Evolutionary conservation across 2,329 filamentous ascomycete genomes (phyloP).

Genomic region (Clonostachys solani): DNA sequence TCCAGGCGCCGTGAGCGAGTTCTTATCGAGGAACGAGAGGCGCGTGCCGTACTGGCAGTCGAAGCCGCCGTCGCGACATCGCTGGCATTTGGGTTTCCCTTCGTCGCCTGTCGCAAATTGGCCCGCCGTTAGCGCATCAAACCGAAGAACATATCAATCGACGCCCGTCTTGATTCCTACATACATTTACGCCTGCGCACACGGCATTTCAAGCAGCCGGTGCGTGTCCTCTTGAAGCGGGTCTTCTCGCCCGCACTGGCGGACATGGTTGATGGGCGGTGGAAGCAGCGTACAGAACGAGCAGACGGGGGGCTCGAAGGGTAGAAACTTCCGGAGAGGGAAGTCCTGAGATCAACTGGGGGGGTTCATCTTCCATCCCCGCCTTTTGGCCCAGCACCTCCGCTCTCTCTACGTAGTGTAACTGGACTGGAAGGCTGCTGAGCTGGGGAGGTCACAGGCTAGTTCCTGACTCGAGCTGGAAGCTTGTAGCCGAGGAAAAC

Average conservation of each 20-base stretch:
- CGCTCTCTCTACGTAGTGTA: too few relatives aligned
- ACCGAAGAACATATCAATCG: not conserved
- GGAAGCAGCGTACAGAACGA: conserved; percentile 12
- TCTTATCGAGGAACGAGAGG: conserved; percentile 43
- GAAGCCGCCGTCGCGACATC: conserved; percentile 38
- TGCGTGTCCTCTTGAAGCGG: conserved; percentile 23
- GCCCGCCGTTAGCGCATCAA: not conserved
- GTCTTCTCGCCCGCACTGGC: too few relatives aligned
- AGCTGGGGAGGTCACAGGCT: too few relatives aligned
- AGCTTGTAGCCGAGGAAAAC: too few relatives aligned
- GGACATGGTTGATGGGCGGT: not conserved
- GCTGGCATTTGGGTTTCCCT: conserved; percentile 40
- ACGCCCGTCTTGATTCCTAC: conserved; percentile 5
- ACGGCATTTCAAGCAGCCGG: conserved; percentile 44
- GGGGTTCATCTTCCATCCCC: too few relatives aligned
- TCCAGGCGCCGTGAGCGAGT: conserved; percentile 30
- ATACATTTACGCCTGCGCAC: conserved; percentile 42
- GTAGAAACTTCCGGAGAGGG: conserved; percentile 7
- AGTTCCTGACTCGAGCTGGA: too few relatives aligned
- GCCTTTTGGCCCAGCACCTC: too few relatives aligned
- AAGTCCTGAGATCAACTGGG: not conserved
- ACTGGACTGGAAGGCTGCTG: too few relatives aligned
- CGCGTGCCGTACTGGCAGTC: conserved; percentile 42
- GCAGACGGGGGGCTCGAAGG: conserved; percentile 6
- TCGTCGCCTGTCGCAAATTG: conserved; percentile 36